Percentiles rank a stretch among this genome's conserved stretches.
Evolutionary conservation across 805 yeast genomes (phyloP).

Genomic region (Saturnispora gosingensis): DNA sequence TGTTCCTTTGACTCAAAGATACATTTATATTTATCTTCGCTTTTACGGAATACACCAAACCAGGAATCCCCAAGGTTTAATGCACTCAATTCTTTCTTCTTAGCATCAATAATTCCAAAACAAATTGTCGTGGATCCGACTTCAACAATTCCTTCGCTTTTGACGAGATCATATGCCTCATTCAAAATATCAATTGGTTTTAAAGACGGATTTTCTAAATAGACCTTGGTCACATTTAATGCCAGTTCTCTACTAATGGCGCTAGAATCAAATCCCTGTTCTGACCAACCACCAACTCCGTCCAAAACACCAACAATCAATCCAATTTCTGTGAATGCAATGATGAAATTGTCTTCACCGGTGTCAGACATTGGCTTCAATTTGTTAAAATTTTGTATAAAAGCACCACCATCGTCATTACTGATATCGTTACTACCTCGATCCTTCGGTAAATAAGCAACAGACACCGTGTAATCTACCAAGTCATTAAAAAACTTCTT

Average conservation of each 20-base stretch:
- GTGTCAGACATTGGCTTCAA: conserved; percentile 41
- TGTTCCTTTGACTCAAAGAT: conserved; percentile 65
- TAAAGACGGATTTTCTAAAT: conserved; percentile 17
- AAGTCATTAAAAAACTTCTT: conserved; percentile 20
- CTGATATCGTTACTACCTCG: conserved; percentile 33
- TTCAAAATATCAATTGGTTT: conserved; percentile 42
- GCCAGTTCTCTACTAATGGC: conserved; percentile 81
- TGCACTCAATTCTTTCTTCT: conserved; percentile 44
- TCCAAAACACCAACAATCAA: conserved; percentile 79
- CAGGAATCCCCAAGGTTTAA: conserved; percentile 94
- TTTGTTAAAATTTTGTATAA: conserved; percentile 20
- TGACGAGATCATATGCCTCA: conserved; percentile 46
- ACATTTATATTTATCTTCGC: conserved; percentile 30
- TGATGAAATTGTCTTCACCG: conserved; percentile 70
- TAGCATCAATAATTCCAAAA: conserved; percentile 57
- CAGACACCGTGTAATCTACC: conserved; percentile 46
- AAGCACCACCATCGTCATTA: conserved; percentile 20
- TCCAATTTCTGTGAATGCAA: conserved; percentile 35
- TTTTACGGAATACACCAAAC: conserved; percentile 69
- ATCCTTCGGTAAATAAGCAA: conserved; percentile 68
- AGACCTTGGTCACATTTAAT: conserved; percentile 37
- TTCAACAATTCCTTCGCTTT: conserved; percentile 48
- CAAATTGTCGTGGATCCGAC: conserved; percentile 96
- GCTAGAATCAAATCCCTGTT: conserved; percentile 81
- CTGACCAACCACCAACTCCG: conserved; percentile 98